Conservation (phyloP, 495 filamentous ascomycete genomes). For the Lepraria neglecta region DNA sequence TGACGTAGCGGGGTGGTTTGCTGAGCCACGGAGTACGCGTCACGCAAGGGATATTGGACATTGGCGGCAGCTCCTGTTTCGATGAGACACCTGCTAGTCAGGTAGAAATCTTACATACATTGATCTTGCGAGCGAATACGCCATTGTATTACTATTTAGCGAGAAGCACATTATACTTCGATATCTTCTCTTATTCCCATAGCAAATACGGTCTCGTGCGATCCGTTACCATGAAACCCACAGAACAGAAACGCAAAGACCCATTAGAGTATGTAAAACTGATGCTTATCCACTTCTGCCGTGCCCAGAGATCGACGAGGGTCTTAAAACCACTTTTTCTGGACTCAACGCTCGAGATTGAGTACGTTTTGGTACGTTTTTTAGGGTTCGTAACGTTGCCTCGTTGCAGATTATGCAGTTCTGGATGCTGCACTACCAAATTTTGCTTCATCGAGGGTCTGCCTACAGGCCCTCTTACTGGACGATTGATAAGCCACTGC, state of each 20-base stretch:
- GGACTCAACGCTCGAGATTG: not conserved
- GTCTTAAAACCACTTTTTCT: not conserved
- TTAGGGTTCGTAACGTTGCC: not conserved
- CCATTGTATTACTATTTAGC: slow-evolving; percentile 3
- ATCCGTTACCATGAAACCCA: too few relatives aligned
- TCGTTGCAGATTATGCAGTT: not conserved
- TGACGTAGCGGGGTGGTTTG: not conserved
- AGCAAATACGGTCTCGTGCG: too few relatives aligned
- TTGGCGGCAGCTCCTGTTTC: not conserved
- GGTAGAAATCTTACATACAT: too few relatives aligned
- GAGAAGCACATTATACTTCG: too few relatives aligned
- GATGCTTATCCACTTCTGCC: not conserved
- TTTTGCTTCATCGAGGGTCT: not conserved
- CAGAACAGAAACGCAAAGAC: too few relatives aligned
- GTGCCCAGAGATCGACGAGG: not conserved
- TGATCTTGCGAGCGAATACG: not conserved
- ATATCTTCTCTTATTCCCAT: too few relatives aligned
- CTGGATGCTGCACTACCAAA: not conserved
- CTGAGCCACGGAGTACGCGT: slow-evolving; percentile 12
- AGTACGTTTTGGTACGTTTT: not conserved
- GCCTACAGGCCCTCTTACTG: not conserved
- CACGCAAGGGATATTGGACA: slow-evolving; percentile 2
- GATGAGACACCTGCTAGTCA: too few relatives aligned
- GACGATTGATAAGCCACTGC: not conserved
- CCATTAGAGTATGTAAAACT: too few relatives aligned